Evolutionary conservation across 306 rosid genomes (phyloP).

Genomic region (Quercus berberidifolia): DNA sequence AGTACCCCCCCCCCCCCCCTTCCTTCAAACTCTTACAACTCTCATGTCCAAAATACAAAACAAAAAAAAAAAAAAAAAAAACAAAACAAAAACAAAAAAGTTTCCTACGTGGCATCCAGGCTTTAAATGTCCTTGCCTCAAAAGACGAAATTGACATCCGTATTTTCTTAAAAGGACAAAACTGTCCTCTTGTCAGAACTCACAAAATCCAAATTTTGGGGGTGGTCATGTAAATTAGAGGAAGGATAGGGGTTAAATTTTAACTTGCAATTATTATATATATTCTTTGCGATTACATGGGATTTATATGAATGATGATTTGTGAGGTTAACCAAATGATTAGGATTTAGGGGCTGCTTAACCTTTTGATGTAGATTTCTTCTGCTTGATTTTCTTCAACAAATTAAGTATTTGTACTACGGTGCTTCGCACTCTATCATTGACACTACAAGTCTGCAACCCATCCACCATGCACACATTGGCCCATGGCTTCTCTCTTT

Average conservation of each 20-base stretch:
- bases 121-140: neutral
- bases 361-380: slow-evolving; percentile 36
- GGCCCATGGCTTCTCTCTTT: neutral
- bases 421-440: neutral
- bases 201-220: neutral
- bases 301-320: neutral
- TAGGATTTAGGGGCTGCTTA: slow-evolving; percentile 8
- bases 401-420: neutral
- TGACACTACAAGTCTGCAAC: neutral
- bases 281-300: neutral
- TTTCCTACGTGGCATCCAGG: slow-evolving; percentile 1
- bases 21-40: neutral
- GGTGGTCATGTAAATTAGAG: neutral
- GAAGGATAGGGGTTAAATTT: neutral
- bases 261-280: neutral
- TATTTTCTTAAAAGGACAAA: slow-evolving; percentile 4
- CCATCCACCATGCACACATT: neutral
- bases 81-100: no score
- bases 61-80: neutral
- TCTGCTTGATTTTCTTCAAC: slow-evolving; percentile 1
- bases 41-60: neutral
- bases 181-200: slow-evolving; percentile 3
- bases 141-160: slow-evolving; percentile 17
- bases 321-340: slow-evolving; percentile 27
- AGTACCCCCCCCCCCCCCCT: neutral